Conservation (phyloP, 176 grass and related monocot genomes). For the Musa acuminata region DNA sequence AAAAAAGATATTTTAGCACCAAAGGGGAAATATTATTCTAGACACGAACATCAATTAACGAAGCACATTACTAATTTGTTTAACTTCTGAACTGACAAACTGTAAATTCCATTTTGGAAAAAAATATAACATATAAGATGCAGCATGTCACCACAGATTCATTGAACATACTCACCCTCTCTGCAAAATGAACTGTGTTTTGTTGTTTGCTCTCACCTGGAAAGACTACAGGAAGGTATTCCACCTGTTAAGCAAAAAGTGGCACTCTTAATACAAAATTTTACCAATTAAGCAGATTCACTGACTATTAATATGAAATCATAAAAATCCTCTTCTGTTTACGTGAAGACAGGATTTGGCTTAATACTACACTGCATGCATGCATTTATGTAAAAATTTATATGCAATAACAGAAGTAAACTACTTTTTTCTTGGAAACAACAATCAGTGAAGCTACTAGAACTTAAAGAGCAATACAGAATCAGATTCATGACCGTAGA, state of each 20-base stretch:
- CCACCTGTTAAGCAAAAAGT: slow-evolving; percentile 48
- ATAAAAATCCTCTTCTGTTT: neutral
- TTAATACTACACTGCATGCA: too few relatives aligned
- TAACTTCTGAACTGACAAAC: too few relatives aligned
- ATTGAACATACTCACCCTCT: slow-evolving; percentile 34
- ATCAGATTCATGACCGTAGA: too few relatives aligned
- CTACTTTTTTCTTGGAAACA: too few relatives aligned
- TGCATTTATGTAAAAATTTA: too few relatives aligned
- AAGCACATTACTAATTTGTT: too few relatives aligned
- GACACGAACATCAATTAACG: too few relatives aligned
- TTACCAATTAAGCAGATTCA: neutral
- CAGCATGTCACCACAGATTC: neutral
- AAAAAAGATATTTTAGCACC: too few relatives aligned
- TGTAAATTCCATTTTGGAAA: neutral
- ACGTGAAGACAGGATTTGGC: neutral
- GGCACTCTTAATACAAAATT: slow-evolving; percentile 13
- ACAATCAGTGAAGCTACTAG: too few relatives aligned
- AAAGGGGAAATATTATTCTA: too few relatives aligned
- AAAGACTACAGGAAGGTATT: slow-evolving; percentile 71
- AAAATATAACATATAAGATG: neutral
- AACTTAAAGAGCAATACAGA: too few relatives aligned
- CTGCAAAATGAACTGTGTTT: slow-evolving; percentile 57
- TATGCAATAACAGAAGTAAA: too few relatives aligned
- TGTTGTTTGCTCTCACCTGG: slow-evolving; percentile 80
- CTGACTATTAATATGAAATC: neutral